A percentile compares a stretch with the other conserved stretches of the same genome.
Conservation (phyloP, 2,329 filamentous ascomycete species). For the Epichloe festucae region DNA sequence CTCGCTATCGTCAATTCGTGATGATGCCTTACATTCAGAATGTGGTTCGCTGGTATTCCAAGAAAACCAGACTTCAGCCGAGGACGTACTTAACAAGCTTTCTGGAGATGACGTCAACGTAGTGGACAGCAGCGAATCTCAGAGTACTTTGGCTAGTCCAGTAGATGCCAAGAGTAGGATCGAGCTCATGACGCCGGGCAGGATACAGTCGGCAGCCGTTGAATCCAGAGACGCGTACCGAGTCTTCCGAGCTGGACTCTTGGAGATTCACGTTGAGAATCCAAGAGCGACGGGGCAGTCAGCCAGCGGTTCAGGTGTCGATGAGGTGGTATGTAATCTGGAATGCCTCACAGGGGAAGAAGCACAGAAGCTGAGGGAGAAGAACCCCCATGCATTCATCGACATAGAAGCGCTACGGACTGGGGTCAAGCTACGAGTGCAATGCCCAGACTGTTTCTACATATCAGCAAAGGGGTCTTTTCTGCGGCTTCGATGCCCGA, state of each 20-base stretch:
- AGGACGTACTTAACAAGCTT: background rate
- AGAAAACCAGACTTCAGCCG: background rate
- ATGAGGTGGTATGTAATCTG: background rate
- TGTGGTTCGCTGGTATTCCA: background rate
- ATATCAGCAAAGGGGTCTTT: background rate
- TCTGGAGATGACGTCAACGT: background rate
- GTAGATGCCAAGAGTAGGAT: background rate
- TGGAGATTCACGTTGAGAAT: background rate
- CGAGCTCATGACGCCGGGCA: background rate
- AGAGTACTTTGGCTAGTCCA: background rate
- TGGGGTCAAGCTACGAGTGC: background rate
- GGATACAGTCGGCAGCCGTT: background rate
- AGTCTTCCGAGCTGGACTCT: background rate
- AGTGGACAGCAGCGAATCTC: background rate
- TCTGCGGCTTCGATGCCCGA: background rate
- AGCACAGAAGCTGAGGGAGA: background rate
- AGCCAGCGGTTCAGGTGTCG: background rate
- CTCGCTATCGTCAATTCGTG: background rate
- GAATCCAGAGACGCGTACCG: background rate
- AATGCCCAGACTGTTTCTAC: background rate
- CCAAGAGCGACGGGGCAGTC: background rate
- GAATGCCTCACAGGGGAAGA: background rate
- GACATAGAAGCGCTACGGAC: background rate
- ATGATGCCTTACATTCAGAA: background rate
- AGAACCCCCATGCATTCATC: background rate